phyloP scores from a whole-genome alignment of 2,329 filamentous ascomycete genomes.

The Penicillium sumatraense region DNA sequence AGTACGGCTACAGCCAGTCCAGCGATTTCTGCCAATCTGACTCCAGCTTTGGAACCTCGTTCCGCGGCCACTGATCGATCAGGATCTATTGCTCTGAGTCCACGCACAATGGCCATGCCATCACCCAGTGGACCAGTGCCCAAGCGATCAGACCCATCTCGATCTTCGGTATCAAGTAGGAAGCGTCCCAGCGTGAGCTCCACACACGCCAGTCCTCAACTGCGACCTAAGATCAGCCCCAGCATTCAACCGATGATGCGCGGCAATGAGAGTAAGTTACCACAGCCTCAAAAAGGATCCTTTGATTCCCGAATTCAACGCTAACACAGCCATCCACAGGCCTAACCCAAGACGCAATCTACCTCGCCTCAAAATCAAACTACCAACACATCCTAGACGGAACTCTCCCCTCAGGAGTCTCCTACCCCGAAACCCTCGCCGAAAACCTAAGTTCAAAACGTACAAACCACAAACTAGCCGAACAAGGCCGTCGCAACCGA shows the following conservation, averaged over 20 bases:
- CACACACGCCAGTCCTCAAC: constrained; percentile 79
- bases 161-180: constrained; percentile 50
- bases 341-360: constrained; percentile 65
- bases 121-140: constrained; percentile 53
- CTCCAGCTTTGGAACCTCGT: constrained; percentile 49
- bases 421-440: constrained; percentile 87
- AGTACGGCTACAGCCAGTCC: constrained; percentile 54
- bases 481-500: constrained; percentile 91
- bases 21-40: constrained; percentile 67
- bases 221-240: constrained; percentile 88
- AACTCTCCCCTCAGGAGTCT: constrained; percentile 84
- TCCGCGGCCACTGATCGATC: constrained; percentile 38
- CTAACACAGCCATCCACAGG: constrained; percentile 28
- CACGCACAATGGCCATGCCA: constrained; percentile 57
- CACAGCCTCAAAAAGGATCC: background rate
- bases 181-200: constrained; percentile 74
- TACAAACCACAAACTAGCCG: constrained; percentile 96
- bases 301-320: too few species aligned
- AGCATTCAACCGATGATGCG: constrained; percentile 91
- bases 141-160: constrained; percentile 53
- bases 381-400: constrained; percentile 97
- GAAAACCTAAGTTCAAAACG: constrained; percentile 95
- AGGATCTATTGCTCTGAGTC: constrained; percentile 55
- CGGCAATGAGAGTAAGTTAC: constrained; percentile 62
- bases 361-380: constrained; percentile 93